A percentile compares a stretch with the other conserved stretches of the same genome.
phyloP scores from a whole-genome alignment of 2,329 filamentous ascomycete species.

The Metarhizium robertsii region DNA sequence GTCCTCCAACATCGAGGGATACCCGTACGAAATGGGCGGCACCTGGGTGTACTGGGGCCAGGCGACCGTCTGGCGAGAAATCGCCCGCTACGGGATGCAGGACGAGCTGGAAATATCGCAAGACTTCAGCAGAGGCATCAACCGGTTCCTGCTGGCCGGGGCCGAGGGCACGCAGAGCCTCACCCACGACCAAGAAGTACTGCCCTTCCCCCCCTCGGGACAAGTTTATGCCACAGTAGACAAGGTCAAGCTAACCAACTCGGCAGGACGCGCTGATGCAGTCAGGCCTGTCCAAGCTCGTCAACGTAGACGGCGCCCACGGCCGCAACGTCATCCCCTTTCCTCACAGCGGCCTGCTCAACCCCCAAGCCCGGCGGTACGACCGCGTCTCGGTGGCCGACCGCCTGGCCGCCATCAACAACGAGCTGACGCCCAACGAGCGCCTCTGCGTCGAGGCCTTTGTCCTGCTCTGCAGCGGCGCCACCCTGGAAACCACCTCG shows the following conservation, averaged over 20 bases:
- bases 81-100: conserved; percentile 34
- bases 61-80: conserved; percentile 33
- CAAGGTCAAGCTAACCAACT: background rate
- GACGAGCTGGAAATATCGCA: conserved; percentile 28
- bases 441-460: conserved; percentile 28
- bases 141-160: conserved; percentile 29
- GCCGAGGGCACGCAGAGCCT: conserved; percentile 20
- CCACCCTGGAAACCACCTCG: conserved; percentile 29
- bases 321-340: conserved; percentile 29
- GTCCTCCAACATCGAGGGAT: conserved; percentile 32
- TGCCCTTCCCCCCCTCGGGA: background rate
- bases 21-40: conserved; percentile 38
- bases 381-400: conserved; percentile 31
- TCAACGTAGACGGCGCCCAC: conserved; percentile 33
- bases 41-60: conserved; percentile 39
- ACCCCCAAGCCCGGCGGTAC: conserved; percentile 23
- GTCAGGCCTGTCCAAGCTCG: conserved; percentile 29
- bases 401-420: conserved; percentile 29
- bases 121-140: conserved; percentile 31
- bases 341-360: conserved; percentile 26
- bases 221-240: background rate
- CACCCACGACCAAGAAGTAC: conserved; percentile 32
- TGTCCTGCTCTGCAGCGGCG: conserved; percentile 32
- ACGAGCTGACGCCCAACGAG: conserved; percentile 30
- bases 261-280: conserved; percentile 19